These are phyloP conservation scores for Solanum hybrid DNA, from an alignment of 305 asterid species.

Conservation along the genomic window DNA sequence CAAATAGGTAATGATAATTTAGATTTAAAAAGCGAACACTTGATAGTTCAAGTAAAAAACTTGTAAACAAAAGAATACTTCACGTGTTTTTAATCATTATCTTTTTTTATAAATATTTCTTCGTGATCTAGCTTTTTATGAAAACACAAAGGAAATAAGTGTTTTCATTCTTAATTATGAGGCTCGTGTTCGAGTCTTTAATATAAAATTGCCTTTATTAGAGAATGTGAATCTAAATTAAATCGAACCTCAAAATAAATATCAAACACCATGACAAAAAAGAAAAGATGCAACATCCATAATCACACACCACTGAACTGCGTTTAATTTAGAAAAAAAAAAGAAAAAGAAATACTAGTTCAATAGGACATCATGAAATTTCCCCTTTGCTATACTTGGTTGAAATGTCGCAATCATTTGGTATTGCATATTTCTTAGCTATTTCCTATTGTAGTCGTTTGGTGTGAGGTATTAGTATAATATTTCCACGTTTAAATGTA, in stretches of 20 bases:
- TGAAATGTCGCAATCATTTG: background rate
- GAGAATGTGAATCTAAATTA: background rate
- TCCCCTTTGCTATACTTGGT: background rate
- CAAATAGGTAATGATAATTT: background rate
- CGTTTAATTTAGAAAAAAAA: no score
- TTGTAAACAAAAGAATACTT: background rate
- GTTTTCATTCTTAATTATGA: background rate
- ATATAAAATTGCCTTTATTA: background rate
- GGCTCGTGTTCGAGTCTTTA: background rate
- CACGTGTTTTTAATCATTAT: background rate
- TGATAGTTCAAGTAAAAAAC: background rate
- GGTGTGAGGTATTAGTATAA: background rate
- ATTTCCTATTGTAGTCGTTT: background rate
- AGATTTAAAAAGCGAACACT: background rate
- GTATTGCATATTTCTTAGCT: background rate
- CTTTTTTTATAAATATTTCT: background rate
- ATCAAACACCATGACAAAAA: background rate
- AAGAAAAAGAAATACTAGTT: background rate
- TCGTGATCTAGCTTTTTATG: background rate
- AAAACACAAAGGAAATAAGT: background rate
- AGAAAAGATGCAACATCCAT: background rate
- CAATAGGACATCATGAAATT: background rate
- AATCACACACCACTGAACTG: background rate
- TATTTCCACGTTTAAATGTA: rapidly evolving
- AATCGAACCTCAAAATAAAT: background rate